Evolutionary conservation across 2,329 filamentous ascomycete genomes (phyloP), one percentile per base, ranked within the genome.

Genomic region (Pyrenochaeta sp.): DNA sequence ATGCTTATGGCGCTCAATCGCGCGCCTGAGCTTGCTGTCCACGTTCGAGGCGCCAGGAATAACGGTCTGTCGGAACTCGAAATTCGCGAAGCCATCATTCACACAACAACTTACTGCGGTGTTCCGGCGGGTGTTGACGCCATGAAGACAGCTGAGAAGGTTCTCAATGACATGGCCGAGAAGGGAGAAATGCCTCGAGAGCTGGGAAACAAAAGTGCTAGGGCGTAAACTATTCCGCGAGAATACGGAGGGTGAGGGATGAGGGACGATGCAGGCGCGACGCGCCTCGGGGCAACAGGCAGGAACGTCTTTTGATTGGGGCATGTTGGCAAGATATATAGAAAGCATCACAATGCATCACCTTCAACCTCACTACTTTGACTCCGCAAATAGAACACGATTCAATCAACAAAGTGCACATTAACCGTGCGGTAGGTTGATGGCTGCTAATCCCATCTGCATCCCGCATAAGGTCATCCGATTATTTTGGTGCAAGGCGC

Each of bases 1-100:
- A 89, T 90, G 84, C 78, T 90, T 45, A 85, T 85, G 72, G 86
- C 86, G 2, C 79, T 88, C 60, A 89, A 89, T 66, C 80, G 85
- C 5, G 80, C 78, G 5, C 82, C 84, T 0, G 88, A 90, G 69
- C 77, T 90, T 55, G 86, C 80, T 0, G 82, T 86, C 7, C 88
- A 90, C 70, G 80, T 88, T n/a, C 79, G 86, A 24, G 87, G 87
- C 0, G 88, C 87, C 1, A 75, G 87, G 62, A 88, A 85, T 64
- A 90, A 90, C 63, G 88, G 88, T 0, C 76, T 87, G 10, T 84
- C 80, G 0, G 86, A 88, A 67, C 71, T 86, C 19, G 87, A 90
- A 73, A 88, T 90, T 50, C 78, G 87, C 19, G 88, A 90, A 75
- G 84, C 86, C 9, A 78, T 83, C 32, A 68, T 83, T 61, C 81